Base-by-base conservation (phyloP, 805 yeast species). In the Suhomyces pyralidae region DNA sequence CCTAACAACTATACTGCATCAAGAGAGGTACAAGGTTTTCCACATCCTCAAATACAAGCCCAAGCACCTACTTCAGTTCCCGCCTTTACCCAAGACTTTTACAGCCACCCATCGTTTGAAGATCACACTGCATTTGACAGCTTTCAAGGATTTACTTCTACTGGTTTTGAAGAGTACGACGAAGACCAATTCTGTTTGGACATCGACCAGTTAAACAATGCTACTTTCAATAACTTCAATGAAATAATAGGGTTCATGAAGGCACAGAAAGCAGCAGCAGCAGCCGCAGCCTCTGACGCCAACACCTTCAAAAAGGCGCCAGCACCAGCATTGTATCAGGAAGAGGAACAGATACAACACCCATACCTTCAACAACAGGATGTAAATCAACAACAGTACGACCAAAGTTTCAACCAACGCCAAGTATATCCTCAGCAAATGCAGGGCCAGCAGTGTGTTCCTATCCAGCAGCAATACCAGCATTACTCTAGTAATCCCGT, bases 111-210 rank as follows among this genome's bases (percentile, higher is more conserved):
- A 12, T 24, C 45, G n/a, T 22, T 22, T 25, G 30, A 42, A 1
- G 19, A 20, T 4, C 22, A 42, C 20, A n/a, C 19, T 5, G 26
- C 10, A 42, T 42, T 17, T 24, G 26, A 20, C 30, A 20, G 2
- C 17, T 46, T 32, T 19, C 49, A 28, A 22, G 49, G 49, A 14
- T 38, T 38, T n/a, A 46, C 46, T 10, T 17, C 30, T 20, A 19
- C 12, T 24, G 28, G 46, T 4, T 30, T 42, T n/a, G 51, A 51
- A 22, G 69, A 63, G 14, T 77, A 74, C 55, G 74, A 71, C 55
- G 79, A 74, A 54, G 79, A 74, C 52, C 78, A 73, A 34, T 74
- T 58, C 55, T 74, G 80, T 58, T 68, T 74, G 51, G 79, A 74
- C 56, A 61, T 69, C 12, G 79, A 74, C 51, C 79, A 75, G 59